Evolutionary conservation across 2,329 filamentous ascomycete species (phyloP).

Genomic region (Periconia macrospinosa): DNA sequence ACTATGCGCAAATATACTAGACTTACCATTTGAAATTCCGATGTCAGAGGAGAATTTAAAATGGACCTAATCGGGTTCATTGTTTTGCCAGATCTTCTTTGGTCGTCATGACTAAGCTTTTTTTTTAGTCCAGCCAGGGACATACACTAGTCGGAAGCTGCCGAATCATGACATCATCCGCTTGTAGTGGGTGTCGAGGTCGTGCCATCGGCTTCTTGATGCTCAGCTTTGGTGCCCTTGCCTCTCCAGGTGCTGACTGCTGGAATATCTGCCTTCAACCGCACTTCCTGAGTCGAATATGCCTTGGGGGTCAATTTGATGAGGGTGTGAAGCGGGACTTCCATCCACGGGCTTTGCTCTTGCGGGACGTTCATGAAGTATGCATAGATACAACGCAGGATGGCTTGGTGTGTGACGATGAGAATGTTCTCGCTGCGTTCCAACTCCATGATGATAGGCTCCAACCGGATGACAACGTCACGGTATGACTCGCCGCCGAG

Average conservation of each 20-base stretch:
- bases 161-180: neutral
- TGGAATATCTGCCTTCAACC: conserved; percentile 87
- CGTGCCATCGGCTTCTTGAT: conserved; percentile 57
- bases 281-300: conserved; percentile 88
- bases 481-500: conserved; percentile 94
- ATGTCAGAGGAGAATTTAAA: too few species aligned
- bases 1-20: neutral
- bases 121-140: neutral
- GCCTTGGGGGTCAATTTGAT: conserved; percentile 96
- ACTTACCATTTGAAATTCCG: too few species aligned
- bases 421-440: conserved; percentile 96
- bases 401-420: conserved; percentile 96
- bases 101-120: neutral
- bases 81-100: neutral
- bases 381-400: conserved; percentile 94
- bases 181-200: neutral
- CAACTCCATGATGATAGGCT: conserved; percentile 99
- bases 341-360: conserved; percentile 95
- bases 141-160: neutral
- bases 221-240: conserved; percentile 89
- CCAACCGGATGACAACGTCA: conserved; percentile 94
- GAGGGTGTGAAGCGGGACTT: conserved; percentile 91
- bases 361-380: conserved; percentile 99
- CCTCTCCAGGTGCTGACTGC: conserved; percentile 95
- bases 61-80: too few species aligned